Conservation (phyloP, 306 rosid species). For the Cucurbita argyrosperma region DNA sequence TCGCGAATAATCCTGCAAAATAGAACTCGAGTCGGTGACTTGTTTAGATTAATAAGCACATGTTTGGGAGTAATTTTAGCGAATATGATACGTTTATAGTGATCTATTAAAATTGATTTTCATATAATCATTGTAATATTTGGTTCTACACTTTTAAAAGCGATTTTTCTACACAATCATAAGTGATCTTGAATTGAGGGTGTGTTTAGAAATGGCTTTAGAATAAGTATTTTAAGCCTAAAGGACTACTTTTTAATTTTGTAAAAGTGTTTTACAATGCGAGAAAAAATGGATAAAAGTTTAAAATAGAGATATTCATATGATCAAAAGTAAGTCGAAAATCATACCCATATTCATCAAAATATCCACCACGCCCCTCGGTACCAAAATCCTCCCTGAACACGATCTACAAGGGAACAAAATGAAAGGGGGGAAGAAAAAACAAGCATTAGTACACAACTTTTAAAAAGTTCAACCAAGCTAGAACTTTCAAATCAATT, state of each 20-base stretch:
- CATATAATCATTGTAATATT: no score
- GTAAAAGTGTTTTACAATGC: neutral
- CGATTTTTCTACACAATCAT: neutral
- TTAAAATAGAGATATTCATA: neutral
- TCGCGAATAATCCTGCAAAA: constrained; percentile 81
- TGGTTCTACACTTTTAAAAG: neutral
- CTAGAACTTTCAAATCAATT: neutral
- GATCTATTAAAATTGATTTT: no score
- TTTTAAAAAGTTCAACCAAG: neutral
- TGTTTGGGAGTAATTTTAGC: no score
- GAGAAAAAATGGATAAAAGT: neutral
- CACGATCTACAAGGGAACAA: constrained; percentile 53
- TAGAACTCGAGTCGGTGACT: neutral
- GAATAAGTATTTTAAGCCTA: neutral
- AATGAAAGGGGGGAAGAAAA: neutral
- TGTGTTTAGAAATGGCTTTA: neutral
- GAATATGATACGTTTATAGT: no score
- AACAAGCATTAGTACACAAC: neutral
- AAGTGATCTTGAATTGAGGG: neutral
- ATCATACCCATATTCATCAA: constrained; percentile 89
- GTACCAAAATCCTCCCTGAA: constrained; percentile 98
- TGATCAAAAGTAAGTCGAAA: neutral
- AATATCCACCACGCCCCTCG: constrained; percentile 98
- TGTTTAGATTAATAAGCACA: neutral
- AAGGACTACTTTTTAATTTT: no score